Percentiles rank a stretch among this genome's conserved stretches.
These are phyloP conservation scores for Phytopythium vexans DNA, from an alignment of 352 stramenopile species.

Conservation along the genomic window DNA sequence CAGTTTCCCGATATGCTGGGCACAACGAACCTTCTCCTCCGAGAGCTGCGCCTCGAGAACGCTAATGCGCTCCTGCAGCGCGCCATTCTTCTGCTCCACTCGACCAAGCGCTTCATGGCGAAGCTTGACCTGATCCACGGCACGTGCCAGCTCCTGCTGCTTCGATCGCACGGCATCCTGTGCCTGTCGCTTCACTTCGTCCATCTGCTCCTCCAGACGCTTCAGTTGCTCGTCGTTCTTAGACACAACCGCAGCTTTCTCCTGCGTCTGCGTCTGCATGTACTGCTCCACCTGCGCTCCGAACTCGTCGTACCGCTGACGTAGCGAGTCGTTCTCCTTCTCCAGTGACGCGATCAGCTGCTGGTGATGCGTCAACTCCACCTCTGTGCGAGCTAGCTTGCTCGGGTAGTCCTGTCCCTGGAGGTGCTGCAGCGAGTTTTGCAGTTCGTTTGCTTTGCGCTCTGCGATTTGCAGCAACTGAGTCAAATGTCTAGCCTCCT, in stretches of 20 bases:
- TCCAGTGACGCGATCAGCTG: slow-evolving; percentile 25
- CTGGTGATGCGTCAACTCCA: slow-evolving; percentile 35
- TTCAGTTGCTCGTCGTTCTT: slow-evolving; percentile 34
- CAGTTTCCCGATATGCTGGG: slow-evolving; percentile 32
- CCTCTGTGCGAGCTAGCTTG: slow-evolving; percentile 46
- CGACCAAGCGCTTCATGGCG: slow-evolving; percentile 50
- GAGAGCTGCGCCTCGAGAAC: slow-evolving; percentile 25
- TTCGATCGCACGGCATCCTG: slow-evolving; percentile 48
- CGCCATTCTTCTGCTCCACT: slow-evolving; percentile 42
- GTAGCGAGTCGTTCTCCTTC: slow-evolving; percentile 56
- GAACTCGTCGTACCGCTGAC: slow-evolving; percentile 72
- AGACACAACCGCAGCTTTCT: slow-evolving; percentile 31
- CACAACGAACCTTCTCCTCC: slow-evolving; percentile 39
- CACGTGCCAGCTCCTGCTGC: slow-evolving; percentile 43
- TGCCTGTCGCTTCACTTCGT: slow-evolving; percentile 26
- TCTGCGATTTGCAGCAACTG: slow-evolving; percentile 51
- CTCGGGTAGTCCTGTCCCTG: slow-evolving; percentile 46
- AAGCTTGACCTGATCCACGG: slow-evolving; percentile 54
- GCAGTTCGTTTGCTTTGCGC: slow-evolving; percentile 39
- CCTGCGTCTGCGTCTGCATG: slow-evolving; percentile 65
- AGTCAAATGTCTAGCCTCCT: slow-evolving; percentile 50
- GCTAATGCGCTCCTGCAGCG: slow-evolving; percentile 33
- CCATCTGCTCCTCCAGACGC: slow-evolving; percentile 32
- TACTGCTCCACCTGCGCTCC: slow-evolving; percentile 67
- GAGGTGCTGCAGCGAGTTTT: slow-evolving; percentile 31